Base-by-base conservation (phyloP, 164 flowering plant species). In the Liquidambar formosana region DNA sequence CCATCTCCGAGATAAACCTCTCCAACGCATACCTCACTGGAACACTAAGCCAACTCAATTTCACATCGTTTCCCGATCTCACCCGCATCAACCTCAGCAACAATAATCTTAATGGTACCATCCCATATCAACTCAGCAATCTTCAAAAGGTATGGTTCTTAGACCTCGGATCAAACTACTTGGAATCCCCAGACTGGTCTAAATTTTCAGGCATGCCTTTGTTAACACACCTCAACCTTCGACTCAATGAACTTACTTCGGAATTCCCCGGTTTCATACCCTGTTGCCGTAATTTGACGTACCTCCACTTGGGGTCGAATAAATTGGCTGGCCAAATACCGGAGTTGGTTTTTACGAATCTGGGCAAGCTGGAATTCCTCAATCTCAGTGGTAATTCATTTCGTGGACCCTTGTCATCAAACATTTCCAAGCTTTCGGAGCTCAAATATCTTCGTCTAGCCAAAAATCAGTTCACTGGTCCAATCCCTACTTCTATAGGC, bases 41-140 rank as follows among this genome's bases (percentile, higher is more conserved):
- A 19, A 75, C 84, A 8, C 80, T 86, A 0, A 57, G 65, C n/a
- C 33, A 59, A 0, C 72, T 88, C 67, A 66, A 76, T 68, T 86
- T 88, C 77, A 56, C 79, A 27, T 41, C 75, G 45, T 78, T 88
- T 62, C 72, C 80, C 14, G 74, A 72, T 68, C 81, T 88, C 70
- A 80, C 80, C 16, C 12, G 6, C 38, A 75, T 88, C 18, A 63
- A 79, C 47, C 68, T 86, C 58, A 78, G 43, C 61, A 26, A 8
- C 26, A 88, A 86, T 71, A 68, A 15, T 1, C 47, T 88, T 48
- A 54, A 11, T 19, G 93, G 93, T 3, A 10, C 70, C 13, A 78
- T 88, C 10, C 89, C 89, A 0, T n/a, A 82, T 1, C 43, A n/a
- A n/a, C n/a, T n/a, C n/a, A n/a, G n/a, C n/a, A n/a, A n/a, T n/a